Evolutionary conservation across 2,329 filamentous ascomycete species (phyloP), one percentile per base, ranked within the genome.

Genomic region (Penicillium occitanis): DNA sequence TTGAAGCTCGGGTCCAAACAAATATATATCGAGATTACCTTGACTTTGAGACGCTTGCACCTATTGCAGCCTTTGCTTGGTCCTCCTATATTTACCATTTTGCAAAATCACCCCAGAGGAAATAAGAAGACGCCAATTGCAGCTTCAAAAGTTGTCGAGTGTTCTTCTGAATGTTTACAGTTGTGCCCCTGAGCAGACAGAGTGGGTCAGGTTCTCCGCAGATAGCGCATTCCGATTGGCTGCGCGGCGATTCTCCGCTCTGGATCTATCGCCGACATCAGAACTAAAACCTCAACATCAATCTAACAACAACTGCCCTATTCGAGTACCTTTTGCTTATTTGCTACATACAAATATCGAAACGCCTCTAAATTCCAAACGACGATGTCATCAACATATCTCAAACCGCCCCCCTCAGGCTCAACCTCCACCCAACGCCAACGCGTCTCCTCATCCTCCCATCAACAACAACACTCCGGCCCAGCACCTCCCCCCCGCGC

Each of bases 401-500:
- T 75, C 46, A 74, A 75, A 68, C 75, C 75, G 13, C 73, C 75
- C 0, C 51, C 63, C 10, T 37, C 55, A 37, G 44, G 19, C 42
- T 37, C 46, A 2, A 40, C 60, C 25, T 58, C 62, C 19, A 35
- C 51, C 17, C 62, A 57, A 53, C 71, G 71, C 35, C 70, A 72
- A 50, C 73, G 72, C 58, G 70, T 73, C 22, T 71, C 73, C 17
- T 69, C 69, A 19, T 67, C 69, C 8, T 68, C 70, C n/a, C 44
- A 46, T 48, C 51, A 63, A 30, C 58, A 63, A 53, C 51, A 63
- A 25, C 58, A 63, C 48, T 58, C 69, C 11, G 66, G 73, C n/a
- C 67, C 75, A 46, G 66, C 72, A 30, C 71, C 71, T 8, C 70
- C 74, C 13, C 71, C 75, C 3, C 73, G 75, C 63, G 74, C 79